Conservation (phyloP, 2,329 filamentous ascomycete species). For the Colletotrichum sp. region DNA sequence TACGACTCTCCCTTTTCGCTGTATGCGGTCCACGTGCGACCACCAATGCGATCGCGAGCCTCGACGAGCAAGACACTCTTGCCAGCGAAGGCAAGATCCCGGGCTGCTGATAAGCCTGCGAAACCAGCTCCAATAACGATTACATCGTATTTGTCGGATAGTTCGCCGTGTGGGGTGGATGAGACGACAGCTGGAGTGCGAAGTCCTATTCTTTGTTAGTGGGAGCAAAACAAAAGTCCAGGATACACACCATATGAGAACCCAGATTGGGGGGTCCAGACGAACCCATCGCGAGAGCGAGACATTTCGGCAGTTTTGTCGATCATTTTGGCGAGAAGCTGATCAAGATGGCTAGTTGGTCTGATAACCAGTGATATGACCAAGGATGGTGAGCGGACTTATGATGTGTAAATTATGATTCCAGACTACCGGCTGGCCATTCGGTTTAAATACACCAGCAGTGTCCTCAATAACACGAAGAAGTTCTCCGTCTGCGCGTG, state of each 20-base stretch:
- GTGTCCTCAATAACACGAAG: background rate
- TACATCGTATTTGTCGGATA: background rate
- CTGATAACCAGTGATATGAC: background rate
- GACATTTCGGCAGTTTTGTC: background rate
- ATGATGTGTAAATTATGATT: background rate
- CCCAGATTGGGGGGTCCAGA: background rate
- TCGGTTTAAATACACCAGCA: background rate
- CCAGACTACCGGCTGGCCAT: background rate
- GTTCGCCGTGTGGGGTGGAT: background rate
- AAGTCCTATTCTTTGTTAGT: background rate
- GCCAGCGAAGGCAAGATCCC: background rate
- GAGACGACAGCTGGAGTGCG: background rate
- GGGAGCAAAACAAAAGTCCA: background rate
- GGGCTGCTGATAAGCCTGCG: background rate
- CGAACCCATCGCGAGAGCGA: background rate
- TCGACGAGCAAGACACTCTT: background rate
- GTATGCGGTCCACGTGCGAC: background rate
- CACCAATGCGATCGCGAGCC: background rate
- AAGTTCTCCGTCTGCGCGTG: background rate
- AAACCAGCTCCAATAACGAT: background rate
- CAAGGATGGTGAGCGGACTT: background rate
- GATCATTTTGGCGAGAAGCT: background rate
- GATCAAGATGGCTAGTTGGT: background rate
- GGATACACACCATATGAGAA: background rate
- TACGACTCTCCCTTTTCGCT: background rate